Conservation (phyloP, 371 early-diverging fungal species). For the Mortierella sp. region DNA sequence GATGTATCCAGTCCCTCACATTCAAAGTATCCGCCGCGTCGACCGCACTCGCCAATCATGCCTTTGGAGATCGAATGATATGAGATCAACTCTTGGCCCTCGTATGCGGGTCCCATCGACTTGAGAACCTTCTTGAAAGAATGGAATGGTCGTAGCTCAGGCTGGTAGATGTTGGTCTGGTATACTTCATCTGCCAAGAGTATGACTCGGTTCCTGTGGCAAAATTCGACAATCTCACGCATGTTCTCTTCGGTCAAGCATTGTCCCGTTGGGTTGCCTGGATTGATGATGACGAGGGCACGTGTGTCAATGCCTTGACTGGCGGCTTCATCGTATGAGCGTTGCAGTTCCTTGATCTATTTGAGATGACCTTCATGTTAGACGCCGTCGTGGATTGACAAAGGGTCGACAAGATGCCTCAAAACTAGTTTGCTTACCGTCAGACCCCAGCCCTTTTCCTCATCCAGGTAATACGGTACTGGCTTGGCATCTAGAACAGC, state of each 20-base stretch:
- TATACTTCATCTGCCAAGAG: slow-evolving; percentile 98
- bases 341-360: slow-evolving; percentile 65
- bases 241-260: slow-evolving; percentile 85
- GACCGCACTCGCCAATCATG: slow-evolving; percentile 98
- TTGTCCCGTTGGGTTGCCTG: slow-evolving; percentile 98
- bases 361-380: not conserved
- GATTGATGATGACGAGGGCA: slow-evolving; percentile 96
- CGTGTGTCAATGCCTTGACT: slow-evolving; percentile 85
- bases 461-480: slow-evolving; percentile 94
- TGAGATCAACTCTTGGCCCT: slow-evolving; percentile 86
- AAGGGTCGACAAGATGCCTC: not conserved
- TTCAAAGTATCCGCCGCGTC: slow-evolving; percentile 98
- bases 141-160: slow-evolving; percentile 85
- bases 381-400: not conserved
- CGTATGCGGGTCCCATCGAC: slow-evolving; percentile 73
- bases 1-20: slow-evolving; percentile 80
- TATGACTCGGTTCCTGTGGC: slow-evolving; percentile 81
- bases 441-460: slow-evolving; percentile 86
- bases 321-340: slow-evolving; percentile 74
- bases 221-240: slow-evolving; percentile 88
- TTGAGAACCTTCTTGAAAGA: slow-evolving; percentile 93
- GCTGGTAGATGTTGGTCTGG: slow-evolving; percentile 92
- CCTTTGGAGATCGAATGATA: slow-evolving; percentile 98
- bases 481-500: slow-evolving; percentile 82
- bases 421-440: slow-evolving; percentile 42